phyloP scores from a whole-genome alignment of 2,329 filamentous ascomycete genomes.

The Colletotrichum abscissum region DNA sequence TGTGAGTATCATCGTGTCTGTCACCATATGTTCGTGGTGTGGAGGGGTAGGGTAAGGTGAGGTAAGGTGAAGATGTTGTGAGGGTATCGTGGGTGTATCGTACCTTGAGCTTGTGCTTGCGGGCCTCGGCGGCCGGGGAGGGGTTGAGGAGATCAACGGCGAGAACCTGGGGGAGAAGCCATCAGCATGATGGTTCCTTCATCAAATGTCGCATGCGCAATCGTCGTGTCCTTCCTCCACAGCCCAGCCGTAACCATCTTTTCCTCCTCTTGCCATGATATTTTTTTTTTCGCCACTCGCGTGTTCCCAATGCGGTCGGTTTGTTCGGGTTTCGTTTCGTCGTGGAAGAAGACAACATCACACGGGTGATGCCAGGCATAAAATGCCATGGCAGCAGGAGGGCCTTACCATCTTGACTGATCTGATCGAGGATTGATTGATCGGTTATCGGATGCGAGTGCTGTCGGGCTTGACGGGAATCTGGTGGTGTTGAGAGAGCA shows the following conservation, averaged over 20 bases:
- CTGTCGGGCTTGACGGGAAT: constrained; percentile 62
- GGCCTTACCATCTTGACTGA: constrained; percentile 77
- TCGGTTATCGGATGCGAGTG: constrained; percentile 57
- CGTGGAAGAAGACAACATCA: constrained; percentile 6
- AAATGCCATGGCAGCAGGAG: constrained; percentile 36
- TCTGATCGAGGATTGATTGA: constrained; percentile 51
- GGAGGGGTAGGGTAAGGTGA: background rate
- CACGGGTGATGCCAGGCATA: constrained; percentile 32
- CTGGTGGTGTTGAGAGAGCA: constrained; percentile 57
- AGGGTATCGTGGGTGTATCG: constrained; percentile 33
- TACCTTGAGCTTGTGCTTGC: constrained; percentile 99
- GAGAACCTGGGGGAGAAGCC: constrained; percentile 81
- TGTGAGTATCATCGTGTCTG: constrained; percentile 35
- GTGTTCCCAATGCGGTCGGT: constrained; percentile 35
- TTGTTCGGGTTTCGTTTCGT: constrained; percentile 21
- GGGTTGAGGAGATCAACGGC: constrained; percentile 99
- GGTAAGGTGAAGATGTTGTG: constrained; percentile 7
- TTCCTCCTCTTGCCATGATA: constrained; percentile 18
- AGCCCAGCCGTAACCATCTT: constrained; percentile 30
- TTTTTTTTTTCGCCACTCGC: constrained; percentile 3
- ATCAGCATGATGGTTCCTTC: constrained; percentile 39
- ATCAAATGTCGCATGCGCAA: constrained; percentile 24
- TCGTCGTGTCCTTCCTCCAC: constrained; percentile 32
- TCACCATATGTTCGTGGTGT: too few species aligned
- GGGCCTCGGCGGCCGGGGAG: constrained; percentile 94